A percentile compares a stretch with the other conserved stretches of the same genome.
Evolutionary conservation across 2,329 filamentous ascomycete species (phyloP).

Genomic region (Eutypella sp.): DNA sequence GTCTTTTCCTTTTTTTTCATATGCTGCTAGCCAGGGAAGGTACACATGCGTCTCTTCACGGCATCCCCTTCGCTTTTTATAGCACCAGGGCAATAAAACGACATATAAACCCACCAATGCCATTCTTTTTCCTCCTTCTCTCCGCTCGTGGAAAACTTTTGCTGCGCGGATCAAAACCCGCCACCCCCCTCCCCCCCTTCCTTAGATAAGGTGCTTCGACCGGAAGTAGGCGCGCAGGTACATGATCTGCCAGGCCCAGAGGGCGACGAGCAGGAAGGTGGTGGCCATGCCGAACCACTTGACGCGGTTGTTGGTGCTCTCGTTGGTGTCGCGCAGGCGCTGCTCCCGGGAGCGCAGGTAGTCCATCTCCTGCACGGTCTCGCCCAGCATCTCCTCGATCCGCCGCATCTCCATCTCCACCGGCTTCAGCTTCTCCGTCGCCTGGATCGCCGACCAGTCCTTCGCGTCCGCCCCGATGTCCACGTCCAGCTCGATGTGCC

Average conservation of each 20-base stretch:
- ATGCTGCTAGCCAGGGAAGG: too few species aligned
- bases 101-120: too few species aligned
- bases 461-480: slow-evolving; percentile 96
- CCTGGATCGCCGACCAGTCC: slow-evolving; percentile 96
- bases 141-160: not conserved
- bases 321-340: slow-evolving; percentile 95
- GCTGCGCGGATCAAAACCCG: not conserved
- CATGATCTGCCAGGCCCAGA: slow-evolving; percentile 96
- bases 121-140: too few species aligned
- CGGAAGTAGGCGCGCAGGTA: slow-evolving; percentile 97
- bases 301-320: slow-evolving; percentile 97
- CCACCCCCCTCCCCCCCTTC: not conserved
- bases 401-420: slow-evolving; percentile 90
- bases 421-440: slow-evolving; percentile 95
- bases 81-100: too few species aligned
- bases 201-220: slow-evolving; percentile 39
- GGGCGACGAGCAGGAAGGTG: slow-evolving; percentile 80
- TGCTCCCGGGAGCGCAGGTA: slow-evolving; percentile 87
- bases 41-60: too few species aligned
- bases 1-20: too few species aligned
- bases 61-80: not conserved
- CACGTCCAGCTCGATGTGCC: slow-evolving; percentile 85
- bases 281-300: slow-evolving; percentile 98
- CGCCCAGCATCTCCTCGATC: slow-evolving; percentile 83
- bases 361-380: slow-evolving; percentile 93